Conservation (phyloP, 331 rosid genomes). For the Malus hybrid region DNA sequence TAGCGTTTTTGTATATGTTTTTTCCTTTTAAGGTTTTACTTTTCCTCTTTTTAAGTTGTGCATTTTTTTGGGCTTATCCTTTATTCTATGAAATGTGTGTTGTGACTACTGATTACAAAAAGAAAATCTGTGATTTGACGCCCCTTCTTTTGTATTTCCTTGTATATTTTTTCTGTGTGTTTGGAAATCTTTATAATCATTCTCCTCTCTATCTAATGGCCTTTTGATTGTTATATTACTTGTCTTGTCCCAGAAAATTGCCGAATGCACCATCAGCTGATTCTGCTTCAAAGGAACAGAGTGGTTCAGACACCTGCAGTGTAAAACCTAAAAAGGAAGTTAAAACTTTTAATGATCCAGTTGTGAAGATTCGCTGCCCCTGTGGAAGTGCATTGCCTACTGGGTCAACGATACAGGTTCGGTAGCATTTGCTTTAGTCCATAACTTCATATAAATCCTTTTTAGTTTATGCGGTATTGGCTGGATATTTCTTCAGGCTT, state of each 20-base stretch:
- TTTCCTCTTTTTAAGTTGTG: background rate
- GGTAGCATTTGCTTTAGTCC: background rate
- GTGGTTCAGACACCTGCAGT: constrained; percentile 65
- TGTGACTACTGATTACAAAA: background rate
- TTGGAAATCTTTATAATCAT: background rate
- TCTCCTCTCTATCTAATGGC: background rate
- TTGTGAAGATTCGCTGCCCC: constrained; percentile 64
- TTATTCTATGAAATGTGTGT: background rate
- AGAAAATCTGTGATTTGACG: background rate
- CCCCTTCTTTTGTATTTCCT: background rate
- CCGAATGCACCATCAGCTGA: constrained; percentile 63
- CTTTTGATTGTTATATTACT: constrained; percentile 12
- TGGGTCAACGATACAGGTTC: constrained; percentile 68
- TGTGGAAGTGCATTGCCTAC: constrained; percentile 65
- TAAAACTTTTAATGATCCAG: constrained; percentile 43
- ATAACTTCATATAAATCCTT: background rate
- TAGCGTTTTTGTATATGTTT: background rate
- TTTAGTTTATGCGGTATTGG: background rate
- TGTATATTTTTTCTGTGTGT: background rate
- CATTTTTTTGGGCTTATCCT: background rate
- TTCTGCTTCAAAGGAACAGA: constrained; percentile 70
- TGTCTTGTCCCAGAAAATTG: constrained; percentile 57
- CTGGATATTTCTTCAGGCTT: background rate
- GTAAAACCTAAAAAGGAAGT: constrained; percentile 60
- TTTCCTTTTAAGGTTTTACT: background rate